phyloP scores from a whole-genome alignment of 345 rosid genomes.

The Acer yangbiense region DNA sequence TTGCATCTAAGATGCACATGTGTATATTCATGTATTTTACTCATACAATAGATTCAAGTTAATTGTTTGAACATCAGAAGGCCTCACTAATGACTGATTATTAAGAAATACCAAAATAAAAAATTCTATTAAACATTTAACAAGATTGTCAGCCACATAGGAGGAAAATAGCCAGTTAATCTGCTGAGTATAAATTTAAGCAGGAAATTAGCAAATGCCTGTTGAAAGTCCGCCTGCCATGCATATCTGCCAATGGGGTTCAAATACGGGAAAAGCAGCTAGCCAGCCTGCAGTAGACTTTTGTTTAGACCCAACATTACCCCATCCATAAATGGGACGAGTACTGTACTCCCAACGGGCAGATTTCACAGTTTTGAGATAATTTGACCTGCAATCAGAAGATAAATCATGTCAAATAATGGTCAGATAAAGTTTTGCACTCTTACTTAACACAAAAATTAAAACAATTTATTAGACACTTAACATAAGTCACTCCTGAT shows the following conservation, averaged over 20 bases:
- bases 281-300: slow-evolving; percentile 98
- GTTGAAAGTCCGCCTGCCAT: slow-evolving; percentile 99
- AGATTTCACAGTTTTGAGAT: slow-evolving; percentile 64
- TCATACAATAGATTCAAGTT: background rate
- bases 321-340: slow-evolving; percentile 94
- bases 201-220: slow-evolving; percentile 45
- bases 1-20: background rate
- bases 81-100: background rate
- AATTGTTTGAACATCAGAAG: background rate
- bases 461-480: background rate
- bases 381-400: slow-evolving; percentile 62
- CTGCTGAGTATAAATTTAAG: slow-evolving; percentile 11
- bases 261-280: slow-evolving; percentile 95
- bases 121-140: background rate
- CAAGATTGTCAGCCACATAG: background rate
- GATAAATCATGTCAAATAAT: slow-evolving; percentile 15
- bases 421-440: background rate
- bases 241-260: slow-evolving; percentile 99
- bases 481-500: background rate
- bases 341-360: slow-evolving; percentile 97
- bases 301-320: slow-evolving; percentile 74
- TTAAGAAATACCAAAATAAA: background rate
- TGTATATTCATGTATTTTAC: background rate
- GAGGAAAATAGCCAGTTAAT: slow-evolving; percentile 7
- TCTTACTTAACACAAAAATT: background rate